These are phyloP conservation scores for Ramaria rubella DNA, from an alignment of 768 basidiomycete species.

Conservation along the genomic window DNA sequence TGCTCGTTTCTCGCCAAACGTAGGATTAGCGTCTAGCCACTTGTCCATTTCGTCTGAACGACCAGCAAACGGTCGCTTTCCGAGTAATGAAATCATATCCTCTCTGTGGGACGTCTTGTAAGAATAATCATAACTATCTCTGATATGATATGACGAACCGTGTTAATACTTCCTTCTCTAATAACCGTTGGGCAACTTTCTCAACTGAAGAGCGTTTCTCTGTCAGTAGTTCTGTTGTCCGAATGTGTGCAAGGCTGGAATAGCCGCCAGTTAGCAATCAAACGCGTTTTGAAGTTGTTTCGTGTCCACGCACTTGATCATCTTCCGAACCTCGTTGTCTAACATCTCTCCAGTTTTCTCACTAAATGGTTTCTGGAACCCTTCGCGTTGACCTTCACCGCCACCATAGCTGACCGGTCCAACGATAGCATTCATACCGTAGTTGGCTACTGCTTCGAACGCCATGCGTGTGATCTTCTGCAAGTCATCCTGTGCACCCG, in stretches of 20 bases:
- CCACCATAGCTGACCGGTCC: slow-evolving; percentile 97
- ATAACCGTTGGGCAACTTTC: slow-evolving; percentile 81
- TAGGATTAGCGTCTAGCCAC: slow-evolving; percentile 79
- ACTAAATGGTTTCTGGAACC: slow-evolving; percentile 96
- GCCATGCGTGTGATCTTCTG: slow-evolving; percentile 99
- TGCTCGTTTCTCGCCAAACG: slow-evolving; percentile 6
- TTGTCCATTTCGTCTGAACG: slow-evolving; percentile 92
- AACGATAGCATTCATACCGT: slow-evolving; percentile 93
- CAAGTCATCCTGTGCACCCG: slow-evolving; percentile 96
- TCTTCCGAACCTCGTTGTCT: slow-evolving; percentile 87
- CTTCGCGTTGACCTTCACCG: slow-evolving; percentile 73
- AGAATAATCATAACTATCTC: neutral
- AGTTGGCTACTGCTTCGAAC: slow-evolving; percentile 90
- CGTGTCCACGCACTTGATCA: slow-evolving; percentile 62
- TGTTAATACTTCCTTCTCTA: slow-evolving; percentile 95
- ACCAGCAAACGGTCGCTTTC: slow-evolving; percentile 74
- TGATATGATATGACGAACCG: slow-evolving; percentile 49
- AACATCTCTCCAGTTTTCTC: slow-evolving; percentile 96
- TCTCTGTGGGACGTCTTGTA: slow-evolving; percentile 42
- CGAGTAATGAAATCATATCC: slow-evolving; percentile 80
- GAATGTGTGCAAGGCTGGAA: slow-evolving; percentile 63
- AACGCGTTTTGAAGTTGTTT: neutral
- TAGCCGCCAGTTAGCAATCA: neutral
- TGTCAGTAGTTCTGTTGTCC: slow-evolving; percentile 76
- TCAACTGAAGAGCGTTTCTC: slow-evolving; percentile 83